A percentile compares a stretch with the other conserved stretches of the same genome.
Evolutionary conservation across 2,329 filamentous ascomycete genomes (phyloP).

Genomic region (Aureobasidium sp.): DNA sequence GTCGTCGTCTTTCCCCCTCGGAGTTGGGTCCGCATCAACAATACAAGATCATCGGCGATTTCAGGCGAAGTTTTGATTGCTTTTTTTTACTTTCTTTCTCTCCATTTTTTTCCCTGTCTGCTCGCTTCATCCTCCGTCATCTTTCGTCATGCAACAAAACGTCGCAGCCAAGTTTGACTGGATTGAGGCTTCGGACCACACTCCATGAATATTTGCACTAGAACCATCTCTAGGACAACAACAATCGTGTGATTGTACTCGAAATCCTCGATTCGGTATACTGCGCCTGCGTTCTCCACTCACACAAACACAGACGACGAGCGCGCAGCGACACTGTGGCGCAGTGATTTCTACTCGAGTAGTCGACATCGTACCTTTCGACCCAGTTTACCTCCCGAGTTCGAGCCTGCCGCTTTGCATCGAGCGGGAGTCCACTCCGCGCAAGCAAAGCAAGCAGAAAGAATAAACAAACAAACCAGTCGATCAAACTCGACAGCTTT

Average conservation of each 20-base stretch:
- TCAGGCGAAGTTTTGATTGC: background rate
- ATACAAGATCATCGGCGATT: background rate
- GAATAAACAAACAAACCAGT: background rate
- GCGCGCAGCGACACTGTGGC: background rate
- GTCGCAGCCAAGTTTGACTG: background rate
- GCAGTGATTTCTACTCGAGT: background rate
- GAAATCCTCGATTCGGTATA: background rate
- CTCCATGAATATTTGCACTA: background rate
- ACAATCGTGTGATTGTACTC: background rate
- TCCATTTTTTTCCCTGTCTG: background rate
- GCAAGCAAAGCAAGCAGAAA: too few relatives aligned
- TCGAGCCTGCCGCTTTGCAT: background rate
- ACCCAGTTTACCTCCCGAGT: background rate
- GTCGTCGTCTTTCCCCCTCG: background rate
- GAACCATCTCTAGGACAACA: background rate
- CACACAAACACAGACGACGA: background rate
- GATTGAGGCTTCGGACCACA: background rate
- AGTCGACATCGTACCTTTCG: background rate
- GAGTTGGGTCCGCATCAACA: background rate
- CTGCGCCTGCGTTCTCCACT: background rate
- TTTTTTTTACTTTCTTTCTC: background rate
- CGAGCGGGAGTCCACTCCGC: background rate
- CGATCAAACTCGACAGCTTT: background rate
- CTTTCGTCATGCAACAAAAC: background rate
- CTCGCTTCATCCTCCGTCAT: background rate